Base-by-base conservation (phyloP, 2,329 filamentous ascomycete species). In the Talaromyces verruculosus region DNA sequence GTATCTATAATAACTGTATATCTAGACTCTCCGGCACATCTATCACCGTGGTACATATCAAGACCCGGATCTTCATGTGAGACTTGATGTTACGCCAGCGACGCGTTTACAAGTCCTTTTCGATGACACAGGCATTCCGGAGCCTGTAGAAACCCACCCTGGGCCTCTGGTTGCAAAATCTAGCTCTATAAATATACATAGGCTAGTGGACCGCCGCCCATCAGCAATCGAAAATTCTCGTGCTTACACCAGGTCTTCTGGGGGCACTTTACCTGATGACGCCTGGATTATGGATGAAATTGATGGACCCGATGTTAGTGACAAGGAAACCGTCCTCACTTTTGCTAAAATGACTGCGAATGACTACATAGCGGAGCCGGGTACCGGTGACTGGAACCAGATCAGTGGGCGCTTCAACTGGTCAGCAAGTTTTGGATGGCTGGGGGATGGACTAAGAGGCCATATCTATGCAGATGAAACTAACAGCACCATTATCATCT, bases 381-480 rank as follows among this genome's bases (percentile, higher is more conserved):
- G 84, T 13, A 84, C 88, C 58, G 86, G 88, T 2, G 89, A 96
- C 69, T 98, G 95, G 94, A 84, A 92, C 69, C 91, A 93, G 68
- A 88, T 96, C 2, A 88, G 90, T 49, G 84, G 84, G 8, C 88
- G 87, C 1, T 97, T 92, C 81, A 97, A 98, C 76, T 88, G 91
- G 68, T 93, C 91, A 4, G 88, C 87, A 64, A 91, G 93, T 74
- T 98, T 98, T 80, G 95, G 95, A 51, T 98, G 95, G 95, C 87
- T 96, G 76, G 82, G 82, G 39, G 93, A 98, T 76, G 94, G 94
- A 2, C 84, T 98, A 28, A 88, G 94, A 65, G 95, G 95, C 1
- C 94, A 99, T 77, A 88, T 99, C 65, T 98, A 93, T 80, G 90
- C 91, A 17, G 93, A 98, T 73, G 87, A 93, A 72, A 86, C 81